Percentiles rank a stretch among this genome's conserved stretches.
phyloP scores from a whole-genome alignment of 768 basidiomycete species.

The Termitomyces sp. region DNA sequence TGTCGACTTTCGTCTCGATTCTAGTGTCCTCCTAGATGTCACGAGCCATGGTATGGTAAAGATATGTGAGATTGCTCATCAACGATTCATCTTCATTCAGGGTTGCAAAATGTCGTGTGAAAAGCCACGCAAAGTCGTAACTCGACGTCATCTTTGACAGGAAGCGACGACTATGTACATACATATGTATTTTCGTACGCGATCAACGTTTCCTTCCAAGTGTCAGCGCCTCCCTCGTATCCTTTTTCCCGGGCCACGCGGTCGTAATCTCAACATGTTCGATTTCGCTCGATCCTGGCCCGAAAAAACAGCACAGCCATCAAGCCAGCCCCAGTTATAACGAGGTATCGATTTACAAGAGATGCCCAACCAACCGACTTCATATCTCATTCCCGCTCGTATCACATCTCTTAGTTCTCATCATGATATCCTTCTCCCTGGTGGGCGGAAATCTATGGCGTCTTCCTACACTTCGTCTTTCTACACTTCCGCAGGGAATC shows the following conservation, averaged over 20 bases:
- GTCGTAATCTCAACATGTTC: background rate
- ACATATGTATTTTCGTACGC: slow-evolving; percentile 1
- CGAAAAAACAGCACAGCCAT: slow-evolving; percentile 6
- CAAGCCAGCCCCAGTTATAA: slow-evolving; percentile 2
- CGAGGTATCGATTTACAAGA: background rate
- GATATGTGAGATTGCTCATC: slow-evolving; percentile 3
- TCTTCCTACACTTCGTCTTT: slow-evolving; percentile 10
- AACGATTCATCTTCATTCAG: slow-evolving; percentile 4
- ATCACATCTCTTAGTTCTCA: slow-evolving; percentile 3
- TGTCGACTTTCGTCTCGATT: background rate
- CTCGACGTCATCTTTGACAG: slow-evolving; percentile 7
- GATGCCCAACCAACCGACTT: background rate
- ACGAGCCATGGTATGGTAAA: background rate
- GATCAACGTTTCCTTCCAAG: slow-evolving; percentile 7
- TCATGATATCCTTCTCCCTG: slow-evolving; percentile 10
- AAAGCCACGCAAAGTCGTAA: background rate
- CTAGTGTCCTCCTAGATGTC: background rate
- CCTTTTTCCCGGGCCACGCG: slow-evolving; percentile 6
- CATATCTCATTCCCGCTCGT: background rate
- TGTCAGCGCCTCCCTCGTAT: slow-evolving; percentile 5
- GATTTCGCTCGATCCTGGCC: slow-evolving; percentile 2
- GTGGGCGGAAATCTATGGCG: slow-evolving; percentile 5
- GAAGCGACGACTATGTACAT: background rate
- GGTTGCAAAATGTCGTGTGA: slow-evolving; percentile 8
- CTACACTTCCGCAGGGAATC: slow-evolving; percentile 15